Evolutionary conservation across 495 filamentous ascomycete genomes (phyloP).

Genomic region (Tetracladium setigerum): DNA sequence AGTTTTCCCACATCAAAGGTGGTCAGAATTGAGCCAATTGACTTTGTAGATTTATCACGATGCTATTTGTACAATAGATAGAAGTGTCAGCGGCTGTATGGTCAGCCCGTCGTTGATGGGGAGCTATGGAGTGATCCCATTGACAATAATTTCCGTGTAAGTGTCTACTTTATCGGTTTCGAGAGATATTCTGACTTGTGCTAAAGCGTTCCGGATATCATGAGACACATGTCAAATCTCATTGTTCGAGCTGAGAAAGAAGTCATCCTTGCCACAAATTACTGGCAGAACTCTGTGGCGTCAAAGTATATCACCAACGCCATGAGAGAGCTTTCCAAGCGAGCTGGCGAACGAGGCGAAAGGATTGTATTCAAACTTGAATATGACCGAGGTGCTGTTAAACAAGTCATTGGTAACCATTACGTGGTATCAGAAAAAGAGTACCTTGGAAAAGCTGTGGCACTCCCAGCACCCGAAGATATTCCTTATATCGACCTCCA

Average conservation of each 20-base stretch:
- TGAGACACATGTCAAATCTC: constrained; percentile 65
- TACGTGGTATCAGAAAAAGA: constrained; percentile 48
- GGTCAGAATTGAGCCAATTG: not conserved
- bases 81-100: constrained; percentile 45
- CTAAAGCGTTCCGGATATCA: constrained; percentile 54
- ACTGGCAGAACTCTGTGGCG: constrained; percentile 62
- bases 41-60: constrained; percentile 53
- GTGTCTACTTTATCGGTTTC: constrained; percentile 9
- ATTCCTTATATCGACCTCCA: constrained; percentile 65
- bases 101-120: constrained; percentile 68
- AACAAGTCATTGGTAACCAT: constrained; percentile 56
- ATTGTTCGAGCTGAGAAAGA: constrained; percentile 67
- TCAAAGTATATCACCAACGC: constrained; percentile 60
- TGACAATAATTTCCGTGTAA: constrained; percentile 59
- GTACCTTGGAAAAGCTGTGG: constrained; percentile 48
- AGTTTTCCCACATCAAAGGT: constrained; percentile 2
- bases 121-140: constrained; percentile 53
- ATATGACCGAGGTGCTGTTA: constrained; percentile 63
- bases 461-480: constrained; percentile 50
- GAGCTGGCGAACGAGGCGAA: constrained; percentile 49
- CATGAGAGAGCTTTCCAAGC: constrained; percentile 56
- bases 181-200: not conserved
- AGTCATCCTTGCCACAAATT: constrained; percentile 67
- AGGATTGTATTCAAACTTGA: constrained; percentile 64
- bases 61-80: constrained; percentile 51